Percentiles rank a stretch among this genome's conserved stretches.
phyloP scores from a whole-genome alignment of 306 rosid species.

The Abrus precatorius region DNA sequence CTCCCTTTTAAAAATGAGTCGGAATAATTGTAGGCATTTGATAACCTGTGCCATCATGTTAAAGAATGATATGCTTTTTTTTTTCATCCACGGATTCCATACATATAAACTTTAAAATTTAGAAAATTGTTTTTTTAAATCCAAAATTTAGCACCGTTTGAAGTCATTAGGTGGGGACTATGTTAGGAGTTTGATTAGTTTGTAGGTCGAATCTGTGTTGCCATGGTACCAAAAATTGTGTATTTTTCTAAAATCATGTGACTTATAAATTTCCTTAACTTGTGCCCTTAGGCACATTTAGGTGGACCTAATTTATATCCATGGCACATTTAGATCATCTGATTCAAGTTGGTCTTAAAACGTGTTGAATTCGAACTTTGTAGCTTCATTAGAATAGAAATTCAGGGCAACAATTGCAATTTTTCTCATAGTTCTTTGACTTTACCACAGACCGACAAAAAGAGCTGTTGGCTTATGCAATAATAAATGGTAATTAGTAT shows the following conservation, averaged over 20 bases:
- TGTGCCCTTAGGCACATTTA: background rate
- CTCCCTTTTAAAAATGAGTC: background rate
- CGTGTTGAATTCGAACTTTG: conserved; percentile 18
- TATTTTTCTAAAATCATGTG: conserved; percentile 34
- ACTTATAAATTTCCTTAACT: conserved; percentile 3
- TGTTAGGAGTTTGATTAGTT: conserved; percentile 17
- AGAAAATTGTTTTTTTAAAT: background rate
- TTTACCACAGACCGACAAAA: background rate
- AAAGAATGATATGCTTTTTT: conserved; percentile 20
- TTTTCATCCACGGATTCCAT: background rate
- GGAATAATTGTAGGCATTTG: conserved; percentile 14
- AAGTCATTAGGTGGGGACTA: background rate
- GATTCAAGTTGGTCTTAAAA: conserved; percentile 18
- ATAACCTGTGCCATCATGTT: conserved; percentile 2
- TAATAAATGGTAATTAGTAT: conserved; percentile 33
- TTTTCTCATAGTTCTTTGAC: conserved; percentile 25
- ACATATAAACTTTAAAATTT: background rate
- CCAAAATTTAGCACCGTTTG: background rate
- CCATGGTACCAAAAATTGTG: conserved; percentile 7
- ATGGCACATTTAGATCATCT: background rate
- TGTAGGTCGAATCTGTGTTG: conserved; percentile 6
- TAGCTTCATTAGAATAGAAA: conserved; percentile 8
- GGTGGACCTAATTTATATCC: conserved; percentile 23
- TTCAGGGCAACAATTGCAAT: conserved; percentile 19
- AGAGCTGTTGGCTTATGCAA: conserved; percentile 2